phyloP scores from a whole-genome alignment of 2,329 filamentous ascomycete species.

The Trichoderma simmonsii region DNA sequence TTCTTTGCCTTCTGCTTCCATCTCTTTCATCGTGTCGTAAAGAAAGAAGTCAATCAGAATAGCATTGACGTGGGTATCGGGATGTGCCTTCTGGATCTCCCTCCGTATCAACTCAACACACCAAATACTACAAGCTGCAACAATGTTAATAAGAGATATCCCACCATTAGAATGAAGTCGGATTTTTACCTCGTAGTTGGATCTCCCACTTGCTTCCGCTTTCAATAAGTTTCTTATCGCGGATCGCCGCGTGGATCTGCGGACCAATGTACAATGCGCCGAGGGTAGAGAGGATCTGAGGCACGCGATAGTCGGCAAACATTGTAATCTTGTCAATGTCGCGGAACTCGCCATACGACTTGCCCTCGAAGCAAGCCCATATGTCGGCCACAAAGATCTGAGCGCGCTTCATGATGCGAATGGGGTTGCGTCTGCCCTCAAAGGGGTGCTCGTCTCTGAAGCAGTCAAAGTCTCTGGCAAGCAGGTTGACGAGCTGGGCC shows the following conservation, averaged over 20 bases:
- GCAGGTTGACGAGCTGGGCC: conserved; percentile 77
- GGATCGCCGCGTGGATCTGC: conserved; percentile 68
- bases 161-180: neutral
- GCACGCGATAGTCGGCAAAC: conserved; percentile 97
- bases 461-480: conserved; percentile 77
- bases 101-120: conserved; percentile 83
- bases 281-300: conserved; percentile 83
- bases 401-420: conserved; percentile 87
- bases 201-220: conserved; percentile 77
- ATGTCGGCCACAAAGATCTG: conserved; percentile 95
- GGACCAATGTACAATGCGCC: conserved; percentile 85
- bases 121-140: conserved; percentile 84
- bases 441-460: conserved; percentile 81
- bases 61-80: conserved; percentile 73
- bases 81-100: conserved; percentile 73
- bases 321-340: conserved; percentile 97
- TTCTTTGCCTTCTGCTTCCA: conserved; percentile 62
- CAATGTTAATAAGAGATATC: neutral
- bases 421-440: conserved; percentile 63
- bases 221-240: conserved; percentile 60
- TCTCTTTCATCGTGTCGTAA: conserved; percentile 89
- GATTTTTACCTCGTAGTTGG: conserved; percentile 68
- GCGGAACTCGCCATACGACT: conserved; percentile 72
- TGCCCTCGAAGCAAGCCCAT: conserved; percentile 91
- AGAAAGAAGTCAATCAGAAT: conserved; percentile 96